Evolutionary conservation across 495 filamentous ascomycete genomes (phyloP).

Genomic region (Astrocystis sublimbata): DNA sequence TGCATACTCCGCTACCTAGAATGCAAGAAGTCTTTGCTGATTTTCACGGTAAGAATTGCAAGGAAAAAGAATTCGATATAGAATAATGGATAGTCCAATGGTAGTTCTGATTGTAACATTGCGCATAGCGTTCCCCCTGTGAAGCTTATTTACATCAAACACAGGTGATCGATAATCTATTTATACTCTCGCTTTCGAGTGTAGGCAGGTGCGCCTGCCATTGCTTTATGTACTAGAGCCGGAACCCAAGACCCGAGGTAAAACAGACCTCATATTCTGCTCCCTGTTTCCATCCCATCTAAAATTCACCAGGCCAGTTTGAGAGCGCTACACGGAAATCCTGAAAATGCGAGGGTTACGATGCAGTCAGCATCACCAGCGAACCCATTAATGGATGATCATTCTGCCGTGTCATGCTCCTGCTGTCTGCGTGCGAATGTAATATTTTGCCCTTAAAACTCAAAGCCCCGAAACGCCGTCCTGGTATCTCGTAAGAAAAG

Average conservation of each 20-base stretch:
- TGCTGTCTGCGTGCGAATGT: slow-evolving; percentile 8
- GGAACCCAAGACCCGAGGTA: slow-evolving; percentile 1
- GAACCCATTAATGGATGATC: neutral
- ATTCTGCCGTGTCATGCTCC: neutral
- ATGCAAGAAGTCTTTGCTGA: too few species aligned
- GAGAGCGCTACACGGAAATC: neutral
- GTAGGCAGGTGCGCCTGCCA: neutral
- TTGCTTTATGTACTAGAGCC: slow-evolving; percentile 7
- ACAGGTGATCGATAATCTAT: neutral
- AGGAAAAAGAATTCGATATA: too few species aligned
- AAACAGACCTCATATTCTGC: slow-evolving; percentile 7
- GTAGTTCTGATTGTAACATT: too few species aligned
- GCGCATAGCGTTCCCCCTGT: too few species aligned
- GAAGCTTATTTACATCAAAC: neutral
- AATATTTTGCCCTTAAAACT: slow-evolving; percentile 20
- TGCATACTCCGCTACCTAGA: neutral
- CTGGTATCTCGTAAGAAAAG: slow-evolving; percentile 42
- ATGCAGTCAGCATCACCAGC: neutral
- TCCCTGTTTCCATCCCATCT: slow-evolving; percentile 8
- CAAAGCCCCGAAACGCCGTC: slow-evolving; percentile 39
- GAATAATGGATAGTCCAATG: too few species aligned
- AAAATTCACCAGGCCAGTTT: neutral
- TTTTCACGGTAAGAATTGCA: too few species aligned
- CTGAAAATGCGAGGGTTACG: slow-evolving; percentile 5
- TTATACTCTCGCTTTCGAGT: slow-evolving; percentile 2